Conservation (phyloP, 129 eudicot species). For the Chrysanthemum lavandulifolium region DNA sequence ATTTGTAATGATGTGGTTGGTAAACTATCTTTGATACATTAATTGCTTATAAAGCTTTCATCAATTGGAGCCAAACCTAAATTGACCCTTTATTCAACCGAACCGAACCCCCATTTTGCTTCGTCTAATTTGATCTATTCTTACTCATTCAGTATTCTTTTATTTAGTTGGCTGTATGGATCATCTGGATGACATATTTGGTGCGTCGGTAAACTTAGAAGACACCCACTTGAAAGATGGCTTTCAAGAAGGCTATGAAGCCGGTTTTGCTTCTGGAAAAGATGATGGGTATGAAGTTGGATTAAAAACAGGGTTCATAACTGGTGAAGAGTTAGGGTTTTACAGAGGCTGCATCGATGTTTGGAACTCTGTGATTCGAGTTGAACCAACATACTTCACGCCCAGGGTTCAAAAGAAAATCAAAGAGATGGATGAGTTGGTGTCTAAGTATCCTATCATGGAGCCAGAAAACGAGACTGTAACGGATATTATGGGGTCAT, state of each 20-base stretch:
- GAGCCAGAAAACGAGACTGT: too few species aligned
- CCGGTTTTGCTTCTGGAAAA: conserved; percentile 27
- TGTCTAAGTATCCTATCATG: background rate
- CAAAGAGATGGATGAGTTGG: conserved; percentile 77
- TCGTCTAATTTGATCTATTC: background rate
- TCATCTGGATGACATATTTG: conserved; percentile 44
- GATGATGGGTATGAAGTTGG: too few species aligned
- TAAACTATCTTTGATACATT: too few species aligned
- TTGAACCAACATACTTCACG: conserved; percentile 53
- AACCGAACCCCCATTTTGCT: too few species aligned
- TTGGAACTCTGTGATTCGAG: conserved; percentile 55
- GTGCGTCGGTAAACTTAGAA: conserved; percentile 31
- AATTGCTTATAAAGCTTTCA: too few species aligned
- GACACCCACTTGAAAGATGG: conserved; percentile 26
- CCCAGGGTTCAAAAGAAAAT: conserved; percentile 53
- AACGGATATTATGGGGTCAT: too few species aligned
- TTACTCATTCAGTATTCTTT: conserved; percentile 6
- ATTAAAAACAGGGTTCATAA: too few species aligned
- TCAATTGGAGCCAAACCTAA: background rate
- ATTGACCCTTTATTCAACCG: background rate
- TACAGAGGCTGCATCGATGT: conserved; percentile 69
- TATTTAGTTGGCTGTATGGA: conserved; percentile 20
- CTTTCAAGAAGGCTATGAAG: conserved; percentile 53
- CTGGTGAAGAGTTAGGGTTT: conserved; percentile 48
- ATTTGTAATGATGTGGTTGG: too few species aligned